Percentiles rank a stretch among this genome's conserved stretches.
Conservation (phyloP, 192 early-diverging fungal genomes). For the Backusella tarrabulga region DNA sequence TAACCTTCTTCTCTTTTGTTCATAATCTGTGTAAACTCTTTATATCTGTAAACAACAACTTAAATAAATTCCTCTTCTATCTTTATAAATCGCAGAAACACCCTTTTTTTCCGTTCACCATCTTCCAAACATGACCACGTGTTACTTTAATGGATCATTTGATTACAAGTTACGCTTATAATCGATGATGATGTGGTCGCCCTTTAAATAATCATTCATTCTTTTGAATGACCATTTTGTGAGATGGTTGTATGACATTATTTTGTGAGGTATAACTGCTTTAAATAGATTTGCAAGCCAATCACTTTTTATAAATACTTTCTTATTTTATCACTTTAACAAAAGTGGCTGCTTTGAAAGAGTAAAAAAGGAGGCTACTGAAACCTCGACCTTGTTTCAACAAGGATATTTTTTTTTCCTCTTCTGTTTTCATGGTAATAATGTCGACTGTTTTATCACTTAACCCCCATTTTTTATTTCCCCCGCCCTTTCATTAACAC, state of each 20-base stretch:
- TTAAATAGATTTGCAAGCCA: constrained; percentile 1
- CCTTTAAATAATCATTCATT: not conserved
- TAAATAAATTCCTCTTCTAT: not conserved
- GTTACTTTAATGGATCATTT: not conserved
- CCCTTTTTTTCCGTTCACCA: not conserved
- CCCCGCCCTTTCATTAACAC: no score
- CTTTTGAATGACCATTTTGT: not conserved
- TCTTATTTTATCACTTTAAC: not conserved
- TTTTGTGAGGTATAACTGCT: not conserved
- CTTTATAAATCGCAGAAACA: not conserved
- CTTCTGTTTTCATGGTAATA: not conserved
- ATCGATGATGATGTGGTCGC: not conserved
- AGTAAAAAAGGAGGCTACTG: not conserved
- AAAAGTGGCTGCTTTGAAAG: not conserved
- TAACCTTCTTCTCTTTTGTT: not conserved
- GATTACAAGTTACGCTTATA: not conserved
- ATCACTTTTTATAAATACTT: not conserved
- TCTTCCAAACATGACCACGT: constrained; percentile 4
- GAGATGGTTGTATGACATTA: not conserved
- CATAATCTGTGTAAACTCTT: not conserved
- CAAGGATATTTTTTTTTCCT: not conserved
- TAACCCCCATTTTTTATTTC: no score
- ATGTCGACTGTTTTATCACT: no score
- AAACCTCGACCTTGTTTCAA: not conserved
- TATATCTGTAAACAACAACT: not conserved